These are phyloP conservation scores for Ilex paraguariensis DNA, from an alignment of 305 asterid genomes.

Conservation along the genomic window DNA sequence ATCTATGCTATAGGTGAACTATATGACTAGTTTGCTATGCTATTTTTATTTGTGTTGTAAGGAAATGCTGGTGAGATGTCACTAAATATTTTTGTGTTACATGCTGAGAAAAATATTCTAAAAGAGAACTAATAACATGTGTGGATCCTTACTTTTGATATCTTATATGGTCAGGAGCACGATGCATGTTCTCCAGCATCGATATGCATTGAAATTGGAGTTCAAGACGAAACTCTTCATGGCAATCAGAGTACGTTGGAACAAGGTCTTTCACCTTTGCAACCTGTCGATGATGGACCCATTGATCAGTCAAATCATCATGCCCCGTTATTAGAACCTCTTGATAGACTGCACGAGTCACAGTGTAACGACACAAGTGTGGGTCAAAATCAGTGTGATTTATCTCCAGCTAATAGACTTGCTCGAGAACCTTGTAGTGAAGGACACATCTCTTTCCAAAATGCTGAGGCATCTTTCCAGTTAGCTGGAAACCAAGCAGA, in stretches of 20 bases:
- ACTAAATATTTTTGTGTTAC: no score
- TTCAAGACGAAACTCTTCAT: constrained; percentile 20
- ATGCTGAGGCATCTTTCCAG: constrained; percentile 18
- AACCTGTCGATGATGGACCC: constrained; percentile 19
- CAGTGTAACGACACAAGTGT: constrained; percentile 19
- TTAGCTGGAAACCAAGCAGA: constrained; percentile 18
- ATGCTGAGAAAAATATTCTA: no score
- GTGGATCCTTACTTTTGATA: neutral
- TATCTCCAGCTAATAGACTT: constrained; percentile 11
- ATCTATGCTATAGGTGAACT: no score
- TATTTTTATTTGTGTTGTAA: no score
- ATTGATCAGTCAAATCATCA: constrained; percentile 19
- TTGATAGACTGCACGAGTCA: constrained; percentile 20
- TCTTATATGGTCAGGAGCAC: constrained; percentile 4
- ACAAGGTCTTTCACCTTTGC: constrained; percentile 17
- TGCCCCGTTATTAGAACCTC: constrained; percentile 14
- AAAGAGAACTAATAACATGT: no score
- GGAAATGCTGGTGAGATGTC: no score
- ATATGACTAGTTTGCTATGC: no score
- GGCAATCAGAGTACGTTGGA: constrained; percentile 17
- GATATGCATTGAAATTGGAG: constrained; percentile 13
- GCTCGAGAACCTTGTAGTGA: constrained; percentile 5
- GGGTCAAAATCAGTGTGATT: constrained; percentile 1
- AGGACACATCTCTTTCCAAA: constrained; percentile 6
- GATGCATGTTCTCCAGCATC: neutral